Percentiles rank a stretch among this genome's conserved stretches.
These are phyloP conservation scores for Lotus japonicus DNA, from an alignment of 306 rosid species.

Conservation along the genomic window DNA sequence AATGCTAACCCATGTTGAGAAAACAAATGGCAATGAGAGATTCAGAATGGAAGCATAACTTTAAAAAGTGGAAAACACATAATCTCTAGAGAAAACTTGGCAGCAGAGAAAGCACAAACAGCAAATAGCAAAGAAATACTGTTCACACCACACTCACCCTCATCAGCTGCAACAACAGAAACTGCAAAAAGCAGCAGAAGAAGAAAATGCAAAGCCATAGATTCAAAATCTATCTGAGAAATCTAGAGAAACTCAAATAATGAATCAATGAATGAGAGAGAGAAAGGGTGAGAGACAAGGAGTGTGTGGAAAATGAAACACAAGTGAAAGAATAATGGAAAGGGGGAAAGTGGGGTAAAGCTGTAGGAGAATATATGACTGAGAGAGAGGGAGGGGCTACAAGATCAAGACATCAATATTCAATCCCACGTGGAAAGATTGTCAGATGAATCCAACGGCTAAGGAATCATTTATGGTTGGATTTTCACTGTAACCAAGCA, in stretches of 20 bases:
- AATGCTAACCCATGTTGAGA: background rate
- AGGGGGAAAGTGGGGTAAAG: slow-evolving; percentile 39
- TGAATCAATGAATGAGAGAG: slow-evolving; percentile 37
- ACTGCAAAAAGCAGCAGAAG: slow-evolving; percentile 50
- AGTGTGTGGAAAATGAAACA: slow-evolving; percentile 21
- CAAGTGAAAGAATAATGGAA: slow-evolving; percentile 30
- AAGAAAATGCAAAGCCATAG: slow-evolving; percentile 51
- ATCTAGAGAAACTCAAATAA: slow-evolving; percentile 26
- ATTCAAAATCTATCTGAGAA: slow-evolving; percentile 21
- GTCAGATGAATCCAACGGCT: slow-evolving; percentile 47
- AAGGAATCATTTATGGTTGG: slow-evolving; percentile 11
- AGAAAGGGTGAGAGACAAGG: slow-evolving; percentile 16
- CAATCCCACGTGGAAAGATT: slow-evolving; percentile 60
- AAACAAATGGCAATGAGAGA: slow-evolving; percentile 7
- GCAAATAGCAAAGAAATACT: background rate
- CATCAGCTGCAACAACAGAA: slow-evolving; percentile 51
- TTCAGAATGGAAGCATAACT: slow-evolving; percentile 17
- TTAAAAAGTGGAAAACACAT: background rate
- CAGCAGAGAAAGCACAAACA: background rate
- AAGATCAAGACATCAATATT: slow-evolving; percentile 31
- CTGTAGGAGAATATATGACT: slow-evolving; percentile 38
- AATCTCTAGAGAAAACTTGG: slow-evolving; percentile 1
- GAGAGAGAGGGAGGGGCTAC: background rate
- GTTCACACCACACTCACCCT: slow-evolving; percentile 39
- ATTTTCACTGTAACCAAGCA: slow-evolving; percentile 23